These are phyloP conservation scores for Suhomyces taliae DNA, from an alignment of 1,139 yeast genomes.

Conservation along the genomic window DNA sequence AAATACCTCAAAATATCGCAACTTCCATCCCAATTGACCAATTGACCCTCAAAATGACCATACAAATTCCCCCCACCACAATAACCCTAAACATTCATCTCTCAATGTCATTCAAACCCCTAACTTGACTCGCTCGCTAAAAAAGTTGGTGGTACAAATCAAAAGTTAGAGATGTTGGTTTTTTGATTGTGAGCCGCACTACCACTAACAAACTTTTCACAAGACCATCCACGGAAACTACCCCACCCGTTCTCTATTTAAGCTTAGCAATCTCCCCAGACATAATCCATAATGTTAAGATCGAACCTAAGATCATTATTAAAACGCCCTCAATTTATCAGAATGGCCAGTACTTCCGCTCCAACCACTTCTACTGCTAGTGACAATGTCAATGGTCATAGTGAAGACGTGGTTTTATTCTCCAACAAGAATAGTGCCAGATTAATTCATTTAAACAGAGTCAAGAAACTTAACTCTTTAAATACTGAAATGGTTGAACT, in stretches of 20 bases:
- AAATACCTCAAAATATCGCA: too few relatives aligned
- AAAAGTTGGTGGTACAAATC: too few relatives aligned
- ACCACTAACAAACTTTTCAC: constrained; percentile 9
- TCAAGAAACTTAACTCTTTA: constrained; percentile 81
- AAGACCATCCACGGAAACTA: constrained; percentile 9
- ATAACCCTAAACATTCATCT: too few relatives aligned
- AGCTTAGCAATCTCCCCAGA: constrained; percentile 1
- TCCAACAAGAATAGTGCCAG: constrained; percentile 66
- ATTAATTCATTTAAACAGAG: constrained; percentile 74
- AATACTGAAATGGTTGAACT: constrained; percentile 74
- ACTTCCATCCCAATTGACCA: too few relatives aligned
- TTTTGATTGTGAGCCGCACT: neutral
- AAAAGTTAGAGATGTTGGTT: neutral
- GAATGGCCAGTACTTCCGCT: constrained; percentile 23
- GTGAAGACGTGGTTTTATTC: constrained; percentile 60
- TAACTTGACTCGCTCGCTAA: too few relatives aligned
- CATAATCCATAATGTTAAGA: constrained; percentile 5
- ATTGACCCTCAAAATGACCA: too few relatives aligned
- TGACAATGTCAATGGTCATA: constrained; percentile 22
- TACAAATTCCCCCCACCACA: too few relatives aligned
- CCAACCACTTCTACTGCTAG: constrained; percentile 17
- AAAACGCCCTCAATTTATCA: constrained; percentile 9
- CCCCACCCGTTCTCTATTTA: constrained; percentile 8
- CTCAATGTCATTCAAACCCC: too few relatives aligned
- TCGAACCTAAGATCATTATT: constrained; percentile 5